A percentile compares a stretch with the other conserved stretches of the same genome.
Conservation (phyloP, 2,329 filamentous ascomycete species). For the Periconia sp. region DNA sequence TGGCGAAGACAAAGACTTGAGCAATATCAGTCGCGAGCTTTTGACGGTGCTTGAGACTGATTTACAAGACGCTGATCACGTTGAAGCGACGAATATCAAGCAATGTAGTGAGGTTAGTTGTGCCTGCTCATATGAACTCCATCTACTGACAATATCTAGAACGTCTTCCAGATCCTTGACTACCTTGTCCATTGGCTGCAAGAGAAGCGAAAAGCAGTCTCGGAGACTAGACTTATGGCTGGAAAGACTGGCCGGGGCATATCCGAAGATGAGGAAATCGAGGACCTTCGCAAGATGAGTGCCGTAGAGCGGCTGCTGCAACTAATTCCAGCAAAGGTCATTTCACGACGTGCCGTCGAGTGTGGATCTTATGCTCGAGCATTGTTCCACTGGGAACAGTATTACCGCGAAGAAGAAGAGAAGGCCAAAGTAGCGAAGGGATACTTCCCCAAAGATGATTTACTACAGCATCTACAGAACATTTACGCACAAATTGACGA, state of each 20-base stretch:
- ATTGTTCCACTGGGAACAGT: slow-evolving; percentile 92
- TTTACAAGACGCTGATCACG: slow-evolving; percentile 58
- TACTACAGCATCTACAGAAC: slow-evolving; percentile 81
- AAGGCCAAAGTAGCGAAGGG: slow-evolving; percentile 56
- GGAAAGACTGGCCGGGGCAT: slow-evolving; percentile 52
- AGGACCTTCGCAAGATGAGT: slow-evolving; percentile 60
- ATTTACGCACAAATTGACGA: slow-evolving; percentile 99
- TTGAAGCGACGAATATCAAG: slow-evolving; percentile 76
- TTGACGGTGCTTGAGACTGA: slow-evolving; percentile 73
- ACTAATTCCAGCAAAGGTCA: slow-evolving; percentile 72
- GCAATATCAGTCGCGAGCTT: slow-evolving; percentile 75
- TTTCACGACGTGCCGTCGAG: slow-evolving; percentile 85
- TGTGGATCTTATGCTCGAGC: slow-evolving; percentile 93
- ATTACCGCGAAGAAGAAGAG: slow-evolving; percentile 68
- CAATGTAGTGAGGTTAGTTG: slow-evolving; percentile 80
- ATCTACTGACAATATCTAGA: slow-evolving; percentile 58
- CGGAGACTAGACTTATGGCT: slow-evolving; percentile 49
- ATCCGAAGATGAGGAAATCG: slow-evolving; percentile 58
- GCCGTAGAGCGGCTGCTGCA: slow-evolving; percentile 75
- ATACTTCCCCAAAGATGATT: slow-evolving; percentile 60
- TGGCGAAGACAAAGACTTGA: slow-evolving; percentile 67
- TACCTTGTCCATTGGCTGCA: slow-evolving; percentile 92
- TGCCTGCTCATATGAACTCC: background rate
- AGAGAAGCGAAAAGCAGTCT: slow-evolving; percentile 66
- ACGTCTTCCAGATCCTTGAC: slow-evolving; percentile 87